Base-by-base conservation (phyloP, 2,329 filamentous ascomycete species). In the Ophiocordyceps camponoti-leonardi region DNA sequence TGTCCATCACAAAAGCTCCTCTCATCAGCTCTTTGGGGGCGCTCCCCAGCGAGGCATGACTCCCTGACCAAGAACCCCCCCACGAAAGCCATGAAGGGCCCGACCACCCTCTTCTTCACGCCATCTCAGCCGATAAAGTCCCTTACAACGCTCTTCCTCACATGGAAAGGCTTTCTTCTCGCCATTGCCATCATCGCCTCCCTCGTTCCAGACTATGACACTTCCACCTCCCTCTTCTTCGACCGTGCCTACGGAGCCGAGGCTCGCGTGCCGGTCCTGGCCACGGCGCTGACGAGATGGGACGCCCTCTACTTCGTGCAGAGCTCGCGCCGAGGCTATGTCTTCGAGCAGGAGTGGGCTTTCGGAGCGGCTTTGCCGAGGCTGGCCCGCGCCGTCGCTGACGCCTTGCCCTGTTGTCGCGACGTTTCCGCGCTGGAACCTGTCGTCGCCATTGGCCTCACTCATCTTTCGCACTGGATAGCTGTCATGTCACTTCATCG, bases 291-390 rank as follows among this genome's bases (percentile, higher is more conserved):
- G 47, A 78, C 79, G 7, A 72, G 83, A 59, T 93, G 86, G 86
- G 86, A 93, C 59, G 82, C 80, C 30, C 68, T 93, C 52, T 92
- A 90, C 60, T 90, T 81, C 55, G 66, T 80, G 48, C 71, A 77
- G 51, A 60, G 68, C 41, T 75, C 83, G 5, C 68, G 68, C 40
- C 67, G 73, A 12, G 83, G 81, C 31, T 79, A 86, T 53, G 46
- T 79, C 12, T 83, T 77, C 58, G 86, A 93, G 64, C 86, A 92
- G 63, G 83, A 90, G 61, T 92, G 84, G 84, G 86, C 85, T 0
- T 92, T 88, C 63, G 81, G 80, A 35, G 51, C 56, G 47, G 64
- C 62, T 48, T 51, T 77, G 42, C 71, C 74, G 2, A 51, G 58
- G 10, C 51, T 63, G 37, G 66, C 74, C 20, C 58, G 63, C 11